A percentile compares a stretch with the other conserved stretches of the same genome.
Conservation (phyloP, 2,329 filamentous ascomycete species). For the Colletotrichum sp. region DNA sequence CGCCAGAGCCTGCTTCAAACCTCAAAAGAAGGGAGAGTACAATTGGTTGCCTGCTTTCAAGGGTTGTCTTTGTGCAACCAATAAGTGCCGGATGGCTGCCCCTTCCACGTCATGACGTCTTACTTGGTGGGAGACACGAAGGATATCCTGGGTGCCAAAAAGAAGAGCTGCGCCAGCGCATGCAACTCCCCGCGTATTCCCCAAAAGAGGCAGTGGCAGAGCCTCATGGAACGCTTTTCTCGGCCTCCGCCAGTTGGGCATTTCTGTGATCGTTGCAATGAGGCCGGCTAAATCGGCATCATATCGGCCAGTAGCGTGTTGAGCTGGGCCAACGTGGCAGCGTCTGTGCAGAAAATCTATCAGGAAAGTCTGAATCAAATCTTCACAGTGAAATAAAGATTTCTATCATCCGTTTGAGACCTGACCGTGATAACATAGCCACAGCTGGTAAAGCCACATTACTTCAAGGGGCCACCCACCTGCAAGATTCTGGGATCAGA, state of each 20-base stretch:
- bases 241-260: not conserved
- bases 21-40: not conserved
- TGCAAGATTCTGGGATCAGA: not conserved
- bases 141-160: not conserved
- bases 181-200: not conserved
- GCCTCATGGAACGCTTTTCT: not conserved
- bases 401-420: not conserved
- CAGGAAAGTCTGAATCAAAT: not conserved
- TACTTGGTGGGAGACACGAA: not conserved
- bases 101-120: not conserved
- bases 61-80: not conserved
- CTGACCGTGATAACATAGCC: accelerated
- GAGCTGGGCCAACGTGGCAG: not conserved
- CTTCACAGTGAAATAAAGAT: not conserved
- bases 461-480: not conserved
- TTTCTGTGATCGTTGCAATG: not conserved
- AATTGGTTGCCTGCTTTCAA: not conserved
- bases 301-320: not conserved
- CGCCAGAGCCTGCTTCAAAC: not conserved
- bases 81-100: not conserved
- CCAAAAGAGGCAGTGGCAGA: not conserved
- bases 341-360: not conserved
- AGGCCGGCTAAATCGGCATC: not conserved
- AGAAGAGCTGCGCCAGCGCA: not conserved
- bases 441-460: not conserved